These are phyloP conservation scores for Anisodus tanguticus DNA, from an alignment of 257 asterid species.

Conservation along the genomic window DNA sequence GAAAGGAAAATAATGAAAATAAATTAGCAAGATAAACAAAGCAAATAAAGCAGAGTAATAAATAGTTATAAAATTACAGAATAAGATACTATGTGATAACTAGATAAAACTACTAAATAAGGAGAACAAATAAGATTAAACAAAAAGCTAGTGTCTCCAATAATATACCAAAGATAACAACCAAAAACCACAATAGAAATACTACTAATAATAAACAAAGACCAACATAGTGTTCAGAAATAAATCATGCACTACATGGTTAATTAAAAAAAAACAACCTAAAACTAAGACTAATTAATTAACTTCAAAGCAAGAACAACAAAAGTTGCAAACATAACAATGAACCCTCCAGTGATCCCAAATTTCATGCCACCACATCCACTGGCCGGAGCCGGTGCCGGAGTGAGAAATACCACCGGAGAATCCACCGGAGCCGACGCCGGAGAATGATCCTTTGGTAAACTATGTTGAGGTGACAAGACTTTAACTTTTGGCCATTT, in stretches of 20 bases:
- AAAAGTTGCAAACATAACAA: conserved; percentile 29
- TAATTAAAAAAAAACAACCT: not conserved
- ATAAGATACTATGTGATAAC: too few species aligned
- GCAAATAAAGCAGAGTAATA: too few species aligned
- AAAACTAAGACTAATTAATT: conserved; percentile 20
- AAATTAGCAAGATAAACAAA: too few species aligned
- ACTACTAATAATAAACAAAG: not conserved
- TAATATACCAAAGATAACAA: not conserved
- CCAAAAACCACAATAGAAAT: not conserved
- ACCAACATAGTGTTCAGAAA: not conserved
- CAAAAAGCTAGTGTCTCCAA: not conserved
- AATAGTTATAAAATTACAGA: too few species aligned
- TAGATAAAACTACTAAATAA: too few species aligned
- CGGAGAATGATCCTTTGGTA: conserved; percentile 9
- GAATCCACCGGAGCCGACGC: not conserved
- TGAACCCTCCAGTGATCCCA: conserved; percentile 26
- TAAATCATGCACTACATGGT: too few species aligned
- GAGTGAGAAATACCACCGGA: not conserved
- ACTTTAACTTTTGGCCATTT: conserved; percentile 62
- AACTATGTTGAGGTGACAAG: conserved; percentile 42
- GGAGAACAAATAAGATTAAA: not conserved
- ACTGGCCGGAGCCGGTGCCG: conserved; percentile 48
- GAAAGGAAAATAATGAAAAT: too few species aligned
- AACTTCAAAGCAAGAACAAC: conserved; percentile 34
- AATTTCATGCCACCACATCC: conserved; percentile 29